Evolutionary conservation across 176 grass and related monocot species (phyloP).

Genomic region (Rhynchospora breviuscula): DNA sequence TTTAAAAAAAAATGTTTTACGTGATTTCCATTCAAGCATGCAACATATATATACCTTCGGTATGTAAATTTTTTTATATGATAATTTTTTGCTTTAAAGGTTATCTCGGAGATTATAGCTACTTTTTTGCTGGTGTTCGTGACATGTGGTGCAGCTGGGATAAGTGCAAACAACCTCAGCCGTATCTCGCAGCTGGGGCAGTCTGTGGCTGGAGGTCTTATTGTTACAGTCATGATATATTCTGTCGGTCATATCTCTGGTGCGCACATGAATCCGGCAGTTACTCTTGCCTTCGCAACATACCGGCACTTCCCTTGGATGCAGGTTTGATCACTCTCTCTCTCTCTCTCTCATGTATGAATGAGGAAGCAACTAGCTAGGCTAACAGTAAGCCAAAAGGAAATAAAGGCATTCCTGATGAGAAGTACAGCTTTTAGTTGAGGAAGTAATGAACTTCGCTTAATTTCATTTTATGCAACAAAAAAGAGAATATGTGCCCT

Average conservation of each 20-base stretch:
- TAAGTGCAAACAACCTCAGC: slow-evolving; percentile 28
- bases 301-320: slow-evolving; percentile 91
- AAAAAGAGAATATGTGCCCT: neutral
- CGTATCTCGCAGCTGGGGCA: slow-evolving; percentile 84
- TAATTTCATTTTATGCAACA: neutral
- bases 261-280: slow-evolving; percentile 98
- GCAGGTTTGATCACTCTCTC: slow-evolving; percentile 35
- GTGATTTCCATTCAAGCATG: neutral
- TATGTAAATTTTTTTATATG: neutral
- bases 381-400: neutral
- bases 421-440: slow-evolving; percentile 6
- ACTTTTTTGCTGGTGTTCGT: slow-evolving; percentile 97
- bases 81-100: slow-evolving; percentile 28
- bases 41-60: neutral
- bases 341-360: neutral
- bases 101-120: slow-evolving; percentile 65
- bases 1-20: neutral
- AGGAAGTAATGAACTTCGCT: neutral
- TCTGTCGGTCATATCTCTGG: slow-evolving; percentile 95
- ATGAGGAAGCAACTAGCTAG: neutral
- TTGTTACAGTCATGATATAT: slow-evolving; percentile 98
- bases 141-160: slow-evolving; percentile 61
- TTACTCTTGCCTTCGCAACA: slow-evolving; percentile 82
- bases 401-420: neutral
- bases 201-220: slow-evolving; percentile 82